phyloP scores from a whole-genome alignment of 2,329 filamentous ascomycete genomes.

The Colletotrichum brevisporum region DNA sequence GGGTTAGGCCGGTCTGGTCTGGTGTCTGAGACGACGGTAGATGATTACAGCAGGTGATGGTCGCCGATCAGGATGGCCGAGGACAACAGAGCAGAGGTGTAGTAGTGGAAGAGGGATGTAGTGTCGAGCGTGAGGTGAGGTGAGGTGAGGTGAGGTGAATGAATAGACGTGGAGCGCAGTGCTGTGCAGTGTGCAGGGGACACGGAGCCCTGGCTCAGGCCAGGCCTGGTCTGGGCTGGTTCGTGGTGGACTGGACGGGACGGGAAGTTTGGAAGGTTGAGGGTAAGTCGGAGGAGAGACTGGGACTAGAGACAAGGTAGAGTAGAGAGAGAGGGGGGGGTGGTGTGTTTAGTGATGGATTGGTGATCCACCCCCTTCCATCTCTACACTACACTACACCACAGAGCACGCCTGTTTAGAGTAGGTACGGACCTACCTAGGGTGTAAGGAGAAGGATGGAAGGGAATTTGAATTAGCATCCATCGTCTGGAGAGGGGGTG shows the following conservation, averaged over 20 bases:
- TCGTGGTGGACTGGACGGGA: constrained; percentile 32
- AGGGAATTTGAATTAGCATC: background rate
- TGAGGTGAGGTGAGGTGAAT: too few species aligned
- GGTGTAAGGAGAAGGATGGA: constrained; percentile 16
- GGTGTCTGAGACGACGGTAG: too few species aligned
- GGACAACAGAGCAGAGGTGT: background rate
- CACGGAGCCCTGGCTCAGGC: constrained; percentile 36
- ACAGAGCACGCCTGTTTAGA: too few species aligned
- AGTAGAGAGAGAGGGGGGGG: constrained; percentile 19
- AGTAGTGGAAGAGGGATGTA: too few species aligned
- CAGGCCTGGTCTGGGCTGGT: constrained; percentile 36
- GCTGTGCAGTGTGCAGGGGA: constrained; percentile 31
- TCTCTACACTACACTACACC: background rate
- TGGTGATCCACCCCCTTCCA: constrained; percentile 35
- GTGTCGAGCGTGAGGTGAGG: too few species aligned
- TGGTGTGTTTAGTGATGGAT: constrained; percentile 40
- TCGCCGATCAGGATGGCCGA: constrained; percentile 28
- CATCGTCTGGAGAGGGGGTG: background rate
- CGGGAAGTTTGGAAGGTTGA: constrained; percentile 41
- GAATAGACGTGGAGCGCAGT: background rate
- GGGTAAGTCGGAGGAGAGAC: constrained; percentile 24
- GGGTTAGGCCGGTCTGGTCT: too few species aligned
- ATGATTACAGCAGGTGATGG: background rate
- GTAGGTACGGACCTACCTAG: background rate
- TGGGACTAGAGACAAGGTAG: too few species aligned